Percentiles rank a stretch among this genome's conserved stretches.
Conservation (phyloP, 2,329 filamentous ascomycete genomes). For the Clathrospora elynae region DNA sequence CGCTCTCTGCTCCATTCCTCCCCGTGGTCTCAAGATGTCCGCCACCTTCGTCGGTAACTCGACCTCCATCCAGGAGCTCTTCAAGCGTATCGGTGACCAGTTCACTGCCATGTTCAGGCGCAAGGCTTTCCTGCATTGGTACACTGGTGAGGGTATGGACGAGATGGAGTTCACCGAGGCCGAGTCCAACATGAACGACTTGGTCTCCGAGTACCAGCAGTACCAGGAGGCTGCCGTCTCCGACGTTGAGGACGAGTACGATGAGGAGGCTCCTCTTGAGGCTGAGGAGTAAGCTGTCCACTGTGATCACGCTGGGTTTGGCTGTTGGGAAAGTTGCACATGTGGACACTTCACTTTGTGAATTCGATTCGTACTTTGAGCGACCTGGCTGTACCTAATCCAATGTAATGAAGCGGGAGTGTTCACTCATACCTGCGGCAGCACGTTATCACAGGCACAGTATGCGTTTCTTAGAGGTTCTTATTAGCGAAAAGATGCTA, state of each 20-base stretch:
- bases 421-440: constrained; percentile 21
- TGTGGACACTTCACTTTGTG: constrained; percentile 16
- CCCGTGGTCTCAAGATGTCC: constrained; percentile 97
- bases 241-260: constrained; percentile 95
- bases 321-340: constrained; percentile 22
- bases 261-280: constrained; percentile 78
- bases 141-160: constrained; percentile 99
- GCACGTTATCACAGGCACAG: constrained; percentile 22
- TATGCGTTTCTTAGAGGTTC: constrained; percentile 35
- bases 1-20: constrained; percentile 97
- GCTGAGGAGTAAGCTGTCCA: constrained; percentile 62
- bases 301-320: constrained; percentile 25
- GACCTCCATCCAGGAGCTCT: constrained; percentile 99
- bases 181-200: constrained; percentile 99
- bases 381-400: constrained; percentile 24
- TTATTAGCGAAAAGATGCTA: constrained; percentile 46
- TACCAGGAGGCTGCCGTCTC: constrained; percentile 99
- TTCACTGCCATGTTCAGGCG: constrained; percentile 99
- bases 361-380: constrained; percentile 37
- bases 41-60: constrained; percentile 99
- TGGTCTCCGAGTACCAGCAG: constrained; percentile 99
- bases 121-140: constrained; percentile 99
- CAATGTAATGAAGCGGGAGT: constrained; percentile 17
- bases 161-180: constrained; percentile 99
- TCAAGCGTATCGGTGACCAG: constrained; percentile 99